Evolutionary conservation across 768 basidiomycete species (phyloP).

Genomic region (Lyophyllum atratum): DNA sequence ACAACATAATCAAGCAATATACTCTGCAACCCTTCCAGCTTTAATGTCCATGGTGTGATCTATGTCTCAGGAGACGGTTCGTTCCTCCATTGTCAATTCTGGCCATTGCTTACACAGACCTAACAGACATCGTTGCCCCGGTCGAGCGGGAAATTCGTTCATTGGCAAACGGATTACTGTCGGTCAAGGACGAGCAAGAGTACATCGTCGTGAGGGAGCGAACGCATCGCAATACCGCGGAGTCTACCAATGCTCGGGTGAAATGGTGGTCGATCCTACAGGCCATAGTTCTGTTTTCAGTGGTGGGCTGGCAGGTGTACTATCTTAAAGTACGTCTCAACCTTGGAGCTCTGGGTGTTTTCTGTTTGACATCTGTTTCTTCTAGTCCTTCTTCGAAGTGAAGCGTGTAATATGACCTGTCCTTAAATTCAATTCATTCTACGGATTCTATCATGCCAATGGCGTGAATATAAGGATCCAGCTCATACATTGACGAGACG

Average conservation of each 20-base stretch:
- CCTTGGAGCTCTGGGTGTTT: neutral
- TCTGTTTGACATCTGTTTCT: conserved; percentile 7
- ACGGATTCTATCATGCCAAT: neutral
- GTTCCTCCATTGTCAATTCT: conserved; percentile 17
- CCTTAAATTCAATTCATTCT: conserved; percentile 3
- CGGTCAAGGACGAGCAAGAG: conserved; percentile 98
- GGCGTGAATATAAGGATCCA: neutral
- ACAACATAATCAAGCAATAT: neutral
- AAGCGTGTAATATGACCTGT: conserved; percentile 77
- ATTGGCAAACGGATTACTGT: conserved; percentile 75
- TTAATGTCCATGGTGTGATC: conserved; percentile 97
- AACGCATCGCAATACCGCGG: conserved; percentile 91
- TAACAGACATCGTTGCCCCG: conserved; percentile 81
- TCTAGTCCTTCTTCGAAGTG: conserved; percentile 86
- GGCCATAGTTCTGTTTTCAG: conserved; percentile 79
- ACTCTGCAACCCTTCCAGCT: conserved; percentile 46
- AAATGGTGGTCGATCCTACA: conserved; percentile 99
- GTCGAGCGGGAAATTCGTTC: conserved; percentile 94
- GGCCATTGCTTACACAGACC: neutral
- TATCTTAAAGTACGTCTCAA: conserved; percentile 77
- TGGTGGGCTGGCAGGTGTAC: conserved; percentile 97
- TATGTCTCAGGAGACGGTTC: conserved; percentile 89
- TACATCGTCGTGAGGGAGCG: conserved; percentile 95
- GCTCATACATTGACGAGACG: conserved; percentile 5
- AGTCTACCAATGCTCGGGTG: conserved; percentile 91